Conservation (phyloP, 306 rosid genomes). For the Pterocarpus macrocarpus region DNA sequence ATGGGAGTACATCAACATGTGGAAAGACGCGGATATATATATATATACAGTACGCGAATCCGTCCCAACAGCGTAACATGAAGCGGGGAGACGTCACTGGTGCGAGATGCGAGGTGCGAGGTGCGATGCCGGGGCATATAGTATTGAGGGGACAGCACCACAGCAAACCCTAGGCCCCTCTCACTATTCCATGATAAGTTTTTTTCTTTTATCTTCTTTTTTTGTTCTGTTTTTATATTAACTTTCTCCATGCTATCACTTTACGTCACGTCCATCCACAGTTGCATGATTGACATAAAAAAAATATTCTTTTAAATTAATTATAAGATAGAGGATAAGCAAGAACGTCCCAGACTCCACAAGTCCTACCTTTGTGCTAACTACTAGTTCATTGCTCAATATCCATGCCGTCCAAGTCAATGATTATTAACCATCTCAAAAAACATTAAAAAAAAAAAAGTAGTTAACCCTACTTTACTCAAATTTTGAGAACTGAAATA, state of each 20-base stretch:
- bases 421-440: too few species aligned
- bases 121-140: conserved; percentile 20
- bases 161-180: conserved; percentile 31
- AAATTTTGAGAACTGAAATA: too few species aligned
- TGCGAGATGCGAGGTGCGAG: conserved; percentile 18
- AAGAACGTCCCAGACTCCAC: too few species aligned
- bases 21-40: not conserved
- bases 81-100: conserved; percentile 50
- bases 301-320: not conserved
- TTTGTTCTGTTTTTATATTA: not conserved
- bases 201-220: too few species aligned
- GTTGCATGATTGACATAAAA: conserved; percentile 39
- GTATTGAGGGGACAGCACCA: conserved; percentile 33
- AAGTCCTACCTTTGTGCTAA: too few species aligned
- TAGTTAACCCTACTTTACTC: too few species aligned
- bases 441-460: too few species aligned
- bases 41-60: conserved; percentile 51
- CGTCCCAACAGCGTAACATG: conserved; percentile 49
- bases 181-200: not conserved
- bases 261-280: conserved; percentile 65
- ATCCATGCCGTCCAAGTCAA: too few species aligned
- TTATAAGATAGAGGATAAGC: too few species aligned
- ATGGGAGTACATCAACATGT: not conserved
- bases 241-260: conserved; percentile 40
- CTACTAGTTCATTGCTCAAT: too few species aligned